Evolutionary conservation across 179 eudicot genomes (phyloP), one percentile per base, ranked within the genome.

Genomic region (Actinidia polygama): DNA sequence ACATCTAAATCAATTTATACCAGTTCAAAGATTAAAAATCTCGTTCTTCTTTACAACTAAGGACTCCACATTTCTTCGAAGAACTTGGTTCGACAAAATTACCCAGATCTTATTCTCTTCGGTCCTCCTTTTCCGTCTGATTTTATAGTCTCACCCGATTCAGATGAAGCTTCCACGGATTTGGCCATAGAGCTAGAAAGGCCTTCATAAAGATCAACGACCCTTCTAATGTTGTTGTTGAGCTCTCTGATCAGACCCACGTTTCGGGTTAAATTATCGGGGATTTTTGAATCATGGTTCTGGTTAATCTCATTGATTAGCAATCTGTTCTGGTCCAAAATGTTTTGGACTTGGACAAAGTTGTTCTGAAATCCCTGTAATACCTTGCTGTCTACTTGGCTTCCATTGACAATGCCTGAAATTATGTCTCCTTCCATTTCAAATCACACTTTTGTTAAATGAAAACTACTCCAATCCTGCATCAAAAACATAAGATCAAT

Each of bases 161-260:
- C 97, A 1, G 95, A 94, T 10, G 95, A 94, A 59, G 83, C 92
- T 62, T 92, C 98, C 84, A 91, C 80, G 59, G 95, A 90, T 47
- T 85, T 88, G 18, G 92, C 85, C 83, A 92, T 89, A 82, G 89
- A 83, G 19, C 85, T 88, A 26, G 99, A 96, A 9, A 96, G 93
- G 86, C 92, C 96, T 54, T 90, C 85, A 81, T 96, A 96, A 80
- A 94, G 97, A 55, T 94, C 94, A 86, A 92, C 98, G 40, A 94
- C 96, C 80, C 95, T 89, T 51, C 89, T 84, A 0, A 91, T 90
- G 75, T 95, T 94, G 46, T 90, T 93, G 80, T 95, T 94, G 78
- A 95, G 90, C 74, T 94, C 97, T 69, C 91, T 87, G 53, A 92
- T 95, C 14, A 95, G 84, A 5, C 95, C 89, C 9, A 90, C 97